Percentiles rank a stretch among this genome's conserved stretches.
phyloP scores from a whole-genome alignment of 148 eudicot species.

The Beta vulgaris region DNA sequence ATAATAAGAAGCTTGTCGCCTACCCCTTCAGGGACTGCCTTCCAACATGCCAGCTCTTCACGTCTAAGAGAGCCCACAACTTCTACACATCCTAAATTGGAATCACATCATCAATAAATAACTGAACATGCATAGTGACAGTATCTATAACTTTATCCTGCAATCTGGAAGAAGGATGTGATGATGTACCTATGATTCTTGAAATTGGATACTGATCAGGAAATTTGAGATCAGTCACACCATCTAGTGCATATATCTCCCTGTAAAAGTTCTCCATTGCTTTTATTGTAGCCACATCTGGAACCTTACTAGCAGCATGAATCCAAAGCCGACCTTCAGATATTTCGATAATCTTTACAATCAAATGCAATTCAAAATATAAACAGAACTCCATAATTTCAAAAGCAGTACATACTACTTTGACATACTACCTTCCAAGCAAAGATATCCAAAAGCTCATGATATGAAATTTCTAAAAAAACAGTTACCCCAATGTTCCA shows the following conservation, averaged over 20 bases:
- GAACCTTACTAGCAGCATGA: conserved; percentile 92
- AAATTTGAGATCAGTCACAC: conserved; percentile 73
- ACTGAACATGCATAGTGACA: neutral
- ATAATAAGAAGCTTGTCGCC: neutral
- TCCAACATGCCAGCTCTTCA: conserved; percentile 72
- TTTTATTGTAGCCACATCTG: conserved; percentile 65
- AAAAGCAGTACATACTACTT: neutral
- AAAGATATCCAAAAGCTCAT: neutral
- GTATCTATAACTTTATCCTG: neutral
- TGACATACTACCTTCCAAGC: neutral
- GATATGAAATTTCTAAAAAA: neutral
- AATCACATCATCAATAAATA: conserved; percentile 1
- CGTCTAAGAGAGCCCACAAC: conserved; percentile 72
- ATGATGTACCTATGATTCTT: conserved; percentile 57
- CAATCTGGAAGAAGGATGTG: neutral
- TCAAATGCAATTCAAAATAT: neutral
- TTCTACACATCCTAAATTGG: conserved; percentile 69
- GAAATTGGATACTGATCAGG: conserved; percentile 85
- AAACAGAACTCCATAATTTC: neutral
- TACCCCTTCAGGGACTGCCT: conserved; percentile 78
- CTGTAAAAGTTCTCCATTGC: conserved; percentile 89
- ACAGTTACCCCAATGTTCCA: neutral
- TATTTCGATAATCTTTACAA: conserved; percentile 5
- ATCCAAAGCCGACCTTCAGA: conserved; percentile 83
- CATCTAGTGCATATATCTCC: conserved; percentile 75